These are phyloP conservation scores for Jaapia argillacea DNA, from an alignment of 768 basidiomycete species.

Conservation along the genomic window DNA sequence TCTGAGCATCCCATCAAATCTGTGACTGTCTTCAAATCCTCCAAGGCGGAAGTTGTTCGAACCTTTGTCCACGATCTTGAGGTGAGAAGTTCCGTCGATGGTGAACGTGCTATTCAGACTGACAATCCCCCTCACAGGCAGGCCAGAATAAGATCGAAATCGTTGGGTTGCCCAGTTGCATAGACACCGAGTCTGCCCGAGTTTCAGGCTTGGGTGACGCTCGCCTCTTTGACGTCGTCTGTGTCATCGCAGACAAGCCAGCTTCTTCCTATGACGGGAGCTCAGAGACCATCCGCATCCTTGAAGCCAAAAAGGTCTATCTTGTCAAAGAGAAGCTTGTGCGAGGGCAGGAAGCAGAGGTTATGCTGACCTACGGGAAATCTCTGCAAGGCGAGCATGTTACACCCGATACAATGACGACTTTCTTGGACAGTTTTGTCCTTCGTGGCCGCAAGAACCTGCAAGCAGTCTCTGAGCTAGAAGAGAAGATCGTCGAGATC, in stretches of 20 bases:
- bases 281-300: slow-evolving; percentile 7
- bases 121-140: slow-evolving; percentile 21
- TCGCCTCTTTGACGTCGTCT: slow-evolving; percentile 47
- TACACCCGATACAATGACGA: slow-evolving; percentile 24
- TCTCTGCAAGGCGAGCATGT: slow-evolving; percentile 33
- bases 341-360: slow-evolving; percentile 27
- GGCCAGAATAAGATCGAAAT: slow-evolving; percentile 46
- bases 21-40: slow-evolving; percentile 47
- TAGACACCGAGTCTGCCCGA: slow-evolving; percentile 43
- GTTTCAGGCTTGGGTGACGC: slow-evolving; percentile 39
- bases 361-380: slow-evolving; percentile 34
- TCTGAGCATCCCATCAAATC: slow-evolving; percentile 37
- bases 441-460: slow-evolving; percentile 25
- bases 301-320: slow-evolving; percentile 23
- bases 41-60: slow-evolving; percentile 48
- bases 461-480: slow-evolving; percentile 21
- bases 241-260: slow-evolving; percentile 23
- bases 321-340: slow-evolving; percentile 30
- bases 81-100: slow-evolving; percentile 31
- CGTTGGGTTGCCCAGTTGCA: slow-evolving; percentile 32
- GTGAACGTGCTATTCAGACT: too few species aligned
- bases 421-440: slow-evolving; percentile 33
- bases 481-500: slow-evolving; percentile 29
- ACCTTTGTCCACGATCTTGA: slow-evolving; percentile 36
- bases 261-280: slow-evolving; percentile 25